These are phyloP conservation scores for Gaultheria prostrata DNA, from an alignment of 148 eudicot genomes.

Conservation along the genomic window DNA sequence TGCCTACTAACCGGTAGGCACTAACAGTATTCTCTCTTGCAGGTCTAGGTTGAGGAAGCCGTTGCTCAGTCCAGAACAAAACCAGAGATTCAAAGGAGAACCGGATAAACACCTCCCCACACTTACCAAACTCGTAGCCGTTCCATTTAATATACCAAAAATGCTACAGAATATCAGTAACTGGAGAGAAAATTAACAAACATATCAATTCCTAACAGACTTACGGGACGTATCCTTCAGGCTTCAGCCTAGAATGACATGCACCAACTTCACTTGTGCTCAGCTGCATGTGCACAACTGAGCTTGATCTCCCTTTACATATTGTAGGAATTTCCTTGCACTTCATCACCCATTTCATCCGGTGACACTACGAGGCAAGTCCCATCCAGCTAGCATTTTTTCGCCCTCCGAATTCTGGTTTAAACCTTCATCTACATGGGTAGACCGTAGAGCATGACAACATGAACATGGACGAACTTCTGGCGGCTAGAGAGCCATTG, in stretches of 20 bases:
- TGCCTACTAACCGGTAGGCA: background rate
- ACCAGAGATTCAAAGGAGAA: too few relatives aligned
- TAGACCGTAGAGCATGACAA: background rate
- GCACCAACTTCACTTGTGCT: too few relatives aligned
- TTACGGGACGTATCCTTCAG: background rate
- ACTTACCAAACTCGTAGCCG: background rate
- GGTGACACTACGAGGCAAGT: background rate
- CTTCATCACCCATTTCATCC: background rate
- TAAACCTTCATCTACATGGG: background rate
- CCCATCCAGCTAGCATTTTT: background rate
- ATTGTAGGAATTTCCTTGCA: background rate
- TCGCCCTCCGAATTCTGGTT: background rate
- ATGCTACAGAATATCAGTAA: background rate
- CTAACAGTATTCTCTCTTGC: background rate
- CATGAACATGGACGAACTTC: background rate
- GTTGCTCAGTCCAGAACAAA: too few relatives aligned
- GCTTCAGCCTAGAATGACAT: background rate
- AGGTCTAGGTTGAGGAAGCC: too few relatives aligned
- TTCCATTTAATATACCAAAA: background rate
- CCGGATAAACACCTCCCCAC: too few relatives aligned
- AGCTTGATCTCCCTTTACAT: background rate
- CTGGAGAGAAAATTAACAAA: background rate
- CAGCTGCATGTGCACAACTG: background rate
- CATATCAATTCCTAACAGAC: background rate
- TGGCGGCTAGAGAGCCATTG: background rate